Evolutionary conservation across 371 early-diverging fungal species (phyloP).

Genomic region (Mucor ambiguus): DNA sequence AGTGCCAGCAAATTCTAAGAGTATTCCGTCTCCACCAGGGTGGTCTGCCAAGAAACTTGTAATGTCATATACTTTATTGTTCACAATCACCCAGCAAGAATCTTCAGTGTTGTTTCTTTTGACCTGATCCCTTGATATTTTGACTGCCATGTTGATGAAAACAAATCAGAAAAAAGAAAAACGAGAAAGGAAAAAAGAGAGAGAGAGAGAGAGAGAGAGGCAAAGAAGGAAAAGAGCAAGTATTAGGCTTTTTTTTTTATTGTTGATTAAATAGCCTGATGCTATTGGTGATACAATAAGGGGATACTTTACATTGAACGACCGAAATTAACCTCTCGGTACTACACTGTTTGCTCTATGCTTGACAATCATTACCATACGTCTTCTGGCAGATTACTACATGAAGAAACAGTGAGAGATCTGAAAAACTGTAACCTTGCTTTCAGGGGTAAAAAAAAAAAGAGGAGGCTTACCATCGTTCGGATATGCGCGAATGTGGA

Average conservation of each 20-base stretch:
- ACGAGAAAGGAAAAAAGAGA: background rate
- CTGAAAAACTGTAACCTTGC: background rate
- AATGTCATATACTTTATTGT: slow-evolving; percentile 92
- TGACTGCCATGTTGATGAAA: background rate
- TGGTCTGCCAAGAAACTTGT: slow-evolving; percentile 90
- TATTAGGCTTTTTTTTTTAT: slow-evolving; percentile 2
- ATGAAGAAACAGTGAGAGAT: background rate
- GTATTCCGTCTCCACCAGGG: slow-evolving; percentile 75
- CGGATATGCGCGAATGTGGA: slow-evolving; percentile 61
- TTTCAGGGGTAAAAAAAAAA: background rate
- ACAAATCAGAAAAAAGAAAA: background rate
- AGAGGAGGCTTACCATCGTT: slow-evolving; percentile 48
- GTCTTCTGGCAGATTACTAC: background rate
- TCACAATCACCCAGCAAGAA: slow-evolving; percentile 96
- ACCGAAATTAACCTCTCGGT: background rate
- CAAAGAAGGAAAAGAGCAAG: background rate
- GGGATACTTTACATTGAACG: background rate
- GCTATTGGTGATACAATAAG: slow-evolving; percentile 1
- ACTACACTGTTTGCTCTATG: background rate
- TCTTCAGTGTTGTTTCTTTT: slow-evolving; percentile 80
- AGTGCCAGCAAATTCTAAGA: slow-evolving; percentile 77
- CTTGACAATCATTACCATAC: background rate
- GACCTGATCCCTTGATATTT: slow-evolving; percentile 42
- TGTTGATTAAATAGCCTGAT: background rate
- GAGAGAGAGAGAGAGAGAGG: background rate